These are phyloP conservation scores for Iris pallida DNA, from an alignment of 116 monocot genomes.

Conservation along the genomic window DNA sequence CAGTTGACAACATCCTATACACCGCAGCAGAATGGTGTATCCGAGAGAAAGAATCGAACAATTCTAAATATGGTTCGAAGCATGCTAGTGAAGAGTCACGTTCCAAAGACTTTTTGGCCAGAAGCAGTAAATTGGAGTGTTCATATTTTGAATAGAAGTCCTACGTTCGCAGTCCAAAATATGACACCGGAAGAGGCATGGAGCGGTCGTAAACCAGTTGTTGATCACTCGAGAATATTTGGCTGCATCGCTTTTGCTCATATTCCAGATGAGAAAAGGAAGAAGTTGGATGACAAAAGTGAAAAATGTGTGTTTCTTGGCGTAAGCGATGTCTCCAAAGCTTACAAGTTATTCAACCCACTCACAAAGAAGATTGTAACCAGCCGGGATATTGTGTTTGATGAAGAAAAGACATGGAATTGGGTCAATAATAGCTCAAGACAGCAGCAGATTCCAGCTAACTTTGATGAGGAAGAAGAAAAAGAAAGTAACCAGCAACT, in stretches of 20 bases:
- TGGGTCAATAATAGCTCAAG: too few relatives aligned
- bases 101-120: neutral
- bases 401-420: too few relatives aligned
- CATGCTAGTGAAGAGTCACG: neutral
- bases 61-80: neutral
- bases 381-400: too few relatives aligned
- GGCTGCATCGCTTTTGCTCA: neutral
- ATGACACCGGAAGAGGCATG: neutral
- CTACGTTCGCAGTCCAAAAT: neutral
- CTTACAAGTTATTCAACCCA: neutral
- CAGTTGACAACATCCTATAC: neutral
- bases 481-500: neutral
- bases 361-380: too few relatives aligned
- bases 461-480: too few relatives aligned
- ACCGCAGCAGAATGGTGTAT: neutral
- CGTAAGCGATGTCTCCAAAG: neutral
- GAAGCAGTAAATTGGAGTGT: neutral
- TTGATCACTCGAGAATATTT: slow-evolving; percentile 2
- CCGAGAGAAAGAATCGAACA: neutral
- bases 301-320: neutral
- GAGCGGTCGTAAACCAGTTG: neutral
- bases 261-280: slow-evolving; percentile 2
- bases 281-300: neutral
- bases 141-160: neutral
- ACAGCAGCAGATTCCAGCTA: too few relatives aligned